Base-by-base conservation (phyloP, 495 filamentous ascomycete species). In the Lophium mytilinum region DNA sequence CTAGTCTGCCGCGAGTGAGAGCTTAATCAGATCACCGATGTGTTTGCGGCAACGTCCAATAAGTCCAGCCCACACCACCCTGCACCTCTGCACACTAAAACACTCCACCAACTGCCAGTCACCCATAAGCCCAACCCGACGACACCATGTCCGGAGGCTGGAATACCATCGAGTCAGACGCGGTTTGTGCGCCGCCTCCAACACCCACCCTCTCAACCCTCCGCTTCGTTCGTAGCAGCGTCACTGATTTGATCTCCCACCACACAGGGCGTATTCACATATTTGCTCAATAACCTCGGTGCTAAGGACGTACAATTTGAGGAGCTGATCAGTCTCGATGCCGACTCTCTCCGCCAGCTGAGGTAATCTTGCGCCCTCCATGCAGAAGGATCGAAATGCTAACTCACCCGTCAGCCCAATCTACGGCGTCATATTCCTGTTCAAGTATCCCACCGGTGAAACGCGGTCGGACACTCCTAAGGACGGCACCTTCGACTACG, bases 371-470 rank as follows among this genome's bases (percentile, higher is more conserved):
- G 55, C 33, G 4, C 24, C 24, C 24, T 1, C 37, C 18, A 12
- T 10, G 35, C 30, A 54, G 19, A 15, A 19, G 37, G 1, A 30
- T 9, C 41, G 9, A 19, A 37, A 24, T 36, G 33, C 50, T 52
- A n/a, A 52, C 33, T n/a, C 34, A 9, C 5, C 9, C 37, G 4
- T 45, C 35, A 85, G 87, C 60, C 87, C 89, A 41, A 81, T 96
- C 60, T 95, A 97, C 75, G 93, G 93, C 69, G 90, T 97, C 61
- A 96, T 99, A 69, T 97, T 99, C 75, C 89, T 99, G 69, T 99
- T 99, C 83, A 97, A 96, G 77, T 99, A 88, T 75, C 89, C 86
- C 19, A 88, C 86, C 42, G 86, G 88, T 69, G 76, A 83, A 55
- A 81, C 80, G 52, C 67, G 73, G 40, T 71, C 75, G 55, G 79